Evolutionary conservation across 768 basidiomycete genomes (phyloP).

Genomic region (Podaxis sp.): DNA sequence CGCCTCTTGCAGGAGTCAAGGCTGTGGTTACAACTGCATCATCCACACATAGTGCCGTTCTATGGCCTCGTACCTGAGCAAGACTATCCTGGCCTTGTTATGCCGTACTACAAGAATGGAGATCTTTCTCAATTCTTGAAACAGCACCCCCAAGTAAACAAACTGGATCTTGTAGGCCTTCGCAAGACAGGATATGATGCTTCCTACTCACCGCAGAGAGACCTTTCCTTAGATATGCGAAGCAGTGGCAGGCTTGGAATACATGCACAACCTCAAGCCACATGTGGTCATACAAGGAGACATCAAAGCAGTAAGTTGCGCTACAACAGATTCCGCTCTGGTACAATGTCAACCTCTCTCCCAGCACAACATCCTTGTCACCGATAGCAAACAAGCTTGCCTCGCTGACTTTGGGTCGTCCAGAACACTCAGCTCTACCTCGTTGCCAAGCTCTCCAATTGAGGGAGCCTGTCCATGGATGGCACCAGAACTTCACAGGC

Average conservation of each 20-base stretch:
- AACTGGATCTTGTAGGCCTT: constrained; percentile 2
- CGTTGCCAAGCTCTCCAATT: constrained; percentile 28
- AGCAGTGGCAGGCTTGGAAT: constrained; percentile 13
- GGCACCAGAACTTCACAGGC: constrained; percentile 27
- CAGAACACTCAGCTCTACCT: constrained; percentile 25
- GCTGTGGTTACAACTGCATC: constrained; percentile 11
- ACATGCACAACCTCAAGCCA: constrained; percentile 15
- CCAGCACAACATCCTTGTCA: constrained; percentile 33
- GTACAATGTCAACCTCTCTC: not conserved
- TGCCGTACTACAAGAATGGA: constrained; percentile 14
- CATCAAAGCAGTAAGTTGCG: constrained; percentile 28
- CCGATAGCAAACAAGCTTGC: constrained; percentile 23
- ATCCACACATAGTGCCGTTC: constrained; percentile 12
- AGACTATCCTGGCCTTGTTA: constrained; percentile 12
- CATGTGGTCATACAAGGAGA: constrained; percentile 29
- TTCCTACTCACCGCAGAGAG: not conserved
- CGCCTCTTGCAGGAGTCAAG: constrained; percentile 12
- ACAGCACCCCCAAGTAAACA: constrained; percentile 2
- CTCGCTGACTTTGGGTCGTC: constrained; percentile 37
- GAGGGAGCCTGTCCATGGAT: constrained; percentile 33
- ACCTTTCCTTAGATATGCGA: constrained; percentile 8
- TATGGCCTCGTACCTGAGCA: constrained; percentile 12
- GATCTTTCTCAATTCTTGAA: constrained; percentile 11
- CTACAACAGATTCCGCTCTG: not conserved
- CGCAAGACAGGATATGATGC: not conserved